Evolutionary conservation across 2,329 filamentous ascomycete genomes (phyloP).

Genomic region (Xylaria sp.): DNA sequence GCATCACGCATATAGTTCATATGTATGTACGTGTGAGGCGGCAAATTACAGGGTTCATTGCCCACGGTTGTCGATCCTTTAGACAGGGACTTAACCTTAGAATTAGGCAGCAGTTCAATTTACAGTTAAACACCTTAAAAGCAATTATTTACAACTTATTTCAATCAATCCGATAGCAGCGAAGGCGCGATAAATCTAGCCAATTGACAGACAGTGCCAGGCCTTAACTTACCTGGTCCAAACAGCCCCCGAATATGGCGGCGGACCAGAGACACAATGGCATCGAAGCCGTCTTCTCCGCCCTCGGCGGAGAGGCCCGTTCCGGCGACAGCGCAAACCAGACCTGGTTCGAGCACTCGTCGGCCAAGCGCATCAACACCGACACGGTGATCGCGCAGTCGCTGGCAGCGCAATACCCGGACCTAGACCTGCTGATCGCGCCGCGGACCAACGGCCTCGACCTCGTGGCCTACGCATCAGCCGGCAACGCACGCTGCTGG

Average conservation of each 20-base stretch:
- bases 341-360: constrained; percentile 56
- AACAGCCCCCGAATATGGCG: constrained; percentile 11
- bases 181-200: background rate
- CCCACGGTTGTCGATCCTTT: background rate
- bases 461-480: constrained; percentile 56
- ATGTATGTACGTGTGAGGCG: background rate
- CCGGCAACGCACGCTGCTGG: constrained; percentile 54
- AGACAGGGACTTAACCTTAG: background rate
- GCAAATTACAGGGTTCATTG: too few relatives aligned
- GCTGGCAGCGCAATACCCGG: constrained; percentile 57
- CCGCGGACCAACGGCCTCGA: constrained; percentile 48
- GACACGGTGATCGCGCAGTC: constrained; percentile 55
- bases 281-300: background rate
- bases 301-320: background rate
- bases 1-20: background rate
- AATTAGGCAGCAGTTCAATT: constrained; percentile 4
- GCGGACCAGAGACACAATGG: background rate
- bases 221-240: too few relatives aligned
- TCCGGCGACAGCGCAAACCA: constrained; percentile 39
- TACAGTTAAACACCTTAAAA: background rate
- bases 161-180: background rate
- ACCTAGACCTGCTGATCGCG: constrained; percentile 55
- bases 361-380: constrained; percentile 56
- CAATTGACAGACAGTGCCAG: constrained; percentile 2
- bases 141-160: background rate